phyloP scores from a whole-genome alignment of 352 stramenopile species.

The Phytophthora multivora region DNA sequence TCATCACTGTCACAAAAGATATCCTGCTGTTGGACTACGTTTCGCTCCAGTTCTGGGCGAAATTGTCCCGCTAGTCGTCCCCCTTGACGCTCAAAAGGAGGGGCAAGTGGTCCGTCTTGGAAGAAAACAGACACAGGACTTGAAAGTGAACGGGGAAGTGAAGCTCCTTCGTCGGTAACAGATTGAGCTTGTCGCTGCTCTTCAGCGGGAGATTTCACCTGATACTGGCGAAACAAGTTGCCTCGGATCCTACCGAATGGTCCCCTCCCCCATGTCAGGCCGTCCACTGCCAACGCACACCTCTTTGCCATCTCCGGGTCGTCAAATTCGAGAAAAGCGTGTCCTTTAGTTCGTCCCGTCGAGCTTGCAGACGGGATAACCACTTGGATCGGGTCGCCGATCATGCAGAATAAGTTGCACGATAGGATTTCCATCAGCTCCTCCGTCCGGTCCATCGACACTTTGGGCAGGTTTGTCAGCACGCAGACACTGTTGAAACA shows the following conservation, averaged over 20 bases:
- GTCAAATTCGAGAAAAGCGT: slow-evolving; percentile 87
- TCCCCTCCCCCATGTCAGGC: slow-evolving; percentile 70
- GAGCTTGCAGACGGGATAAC: slow-evolving; percentile 71
- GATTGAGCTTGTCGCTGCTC: slow-evolving; percentile 3
- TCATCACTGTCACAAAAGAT: slow-evolving; percentile 36
- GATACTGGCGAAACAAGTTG: slow-evolving; percentile 81
- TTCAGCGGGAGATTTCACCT: slow-evolving; percentile 60
- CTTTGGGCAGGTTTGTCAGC: slow-evolving; percentile 79
- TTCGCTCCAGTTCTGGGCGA: slow-evolving; percentile 1
- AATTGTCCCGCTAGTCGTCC: slow-evolving; percentile 14
- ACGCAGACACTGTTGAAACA: slow-evolving; percentile 87
- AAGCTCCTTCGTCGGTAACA: slow-evolving; percentile 9
- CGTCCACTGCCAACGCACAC: slow-evolving; percentile 67
- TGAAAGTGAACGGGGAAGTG: slow-evolving; percentile 19
- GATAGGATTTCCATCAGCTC: slow-evolving; percentile 80
- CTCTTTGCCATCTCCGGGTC: slow-evolving; percentile 61
- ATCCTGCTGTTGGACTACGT: slow-evolving; percentile 17
- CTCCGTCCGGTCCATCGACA: slow-evolving; percentile 73
- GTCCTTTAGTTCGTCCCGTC: slow-evolving; percentile 70
- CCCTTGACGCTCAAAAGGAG: slow-evolving; percentile 1
- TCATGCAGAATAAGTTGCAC: slow-evolving; percentile 78
- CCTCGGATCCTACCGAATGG: slow-evolving; percentile 68
- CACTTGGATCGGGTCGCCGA: slow-evolving; percentile 84
- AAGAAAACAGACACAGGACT: not conserved
- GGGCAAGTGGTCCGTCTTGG: not conserved